Base-by-base conservation (phyloP, 495 filamentous ascomycete genomes). In the Aspergillus bridgeri region DNA sequence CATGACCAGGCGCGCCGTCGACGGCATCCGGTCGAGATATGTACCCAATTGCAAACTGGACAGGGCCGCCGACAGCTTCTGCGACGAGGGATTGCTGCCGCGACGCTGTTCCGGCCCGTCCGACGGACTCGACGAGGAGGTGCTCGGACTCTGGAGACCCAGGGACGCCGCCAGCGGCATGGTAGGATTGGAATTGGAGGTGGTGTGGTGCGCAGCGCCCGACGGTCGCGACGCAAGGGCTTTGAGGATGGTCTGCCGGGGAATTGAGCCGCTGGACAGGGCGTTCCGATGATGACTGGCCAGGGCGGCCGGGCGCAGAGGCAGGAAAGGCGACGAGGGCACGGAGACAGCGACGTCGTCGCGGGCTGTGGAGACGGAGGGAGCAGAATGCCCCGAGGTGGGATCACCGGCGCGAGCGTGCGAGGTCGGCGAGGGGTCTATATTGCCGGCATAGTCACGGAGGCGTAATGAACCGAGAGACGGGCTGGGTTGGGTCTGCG, bases 241-340 rank as follows among this genome's bases (percentile, higher is more conserved):
- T 67, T 94, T 93, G 75, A 94, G 84, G 65, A 96, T 86, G 21
- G 89, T 93, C 72, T 93, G 91, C 23, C 87, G 85, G 22, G 91
- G 89, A 56, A 93, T 81, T 27, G 85, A 82, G 60, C 91, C 87
- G 57, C 85, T 80, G 13, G 89, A 89, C 43, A 84, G 75, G 9
- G 82, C 76, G 77, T 80, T 86, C 67, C 83, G 86, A 48, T 75
- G 79, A 67, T 83, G 86, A 61, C 74, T 68, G 47, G 48, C 57
- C 57, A 56, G 67, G 70, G 54, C 78, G 50, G 78, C 78, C 43
- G 72, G 58, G 46, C 69, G 74, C 24, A 76, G 67, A 13, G 69
- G 70, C 48, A 70, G 69, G 55, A 80, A 69, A 24, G 73, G 60
- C 55, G 69, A 65, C 29, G 68, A 63, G 38, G 72, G 62, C 42